These are phyloP conservation scores for Hebeloma cylindrosporum DNA, from an alignment of 768 basidiomycete genomes.

Conservation along the genomic window DNA sequence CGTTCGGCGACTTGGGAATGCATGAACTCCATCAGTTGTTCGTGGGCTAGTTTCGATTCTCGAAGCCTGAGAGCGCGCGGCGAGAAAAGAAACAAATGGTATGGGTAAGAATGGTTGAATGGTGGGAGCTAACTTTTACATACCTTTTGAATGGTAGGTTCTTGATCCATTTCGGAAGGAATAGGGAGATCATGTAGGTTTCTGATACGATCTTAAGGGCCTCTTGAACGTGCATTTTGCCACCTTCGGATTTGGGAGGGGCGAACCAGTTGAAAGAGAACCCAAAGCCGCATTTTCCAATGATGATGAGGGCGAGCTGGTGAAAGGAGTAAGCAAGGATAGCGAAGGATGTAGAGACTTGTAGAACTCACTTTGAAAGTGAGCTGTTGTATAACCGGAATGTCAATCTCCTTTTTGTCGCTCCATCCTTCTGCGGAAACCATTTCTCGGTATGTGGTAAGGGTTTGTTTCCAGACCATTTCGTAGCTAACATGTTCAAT, in stretches of 20 bases:
- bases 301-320: slow-evolving; percentile 43
- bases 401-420: slow-evolving; percentile 24
- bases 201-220: slow-evolving; percentile 32
- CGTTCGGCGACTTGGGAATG: slow-evolving; percentile 34
- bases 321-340: background rate
- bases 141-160: slow-evolving; percentile 37
- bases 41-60: slow-evolving; percentile 28
- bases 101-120: no score
- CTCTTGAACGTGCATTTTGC: slow-evolving; percentile 33
- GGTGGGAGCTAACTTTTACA: background rate
- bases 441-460: slow-evolving; percentile 41
- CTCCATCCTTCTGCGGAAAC: slow-evolving; percentile 36
- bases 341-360: background rate
- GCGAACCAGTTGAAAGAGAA: slow-evolving; percentile 42
- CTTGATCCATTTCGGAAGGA: slow-evolving; percentile 39
- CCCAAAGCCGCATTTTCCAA: slow-evolving; percentile 49
- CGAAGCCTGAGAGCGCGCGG: slow-evolving; percentile 9
- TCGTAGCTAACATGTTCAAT: slow-evolving; percentile 38
- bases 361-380: slow-evolving; percentile 34
- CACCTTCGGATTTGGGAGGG: slow-evolving; percentile 37
- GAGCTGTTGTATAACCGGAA: slow-evolving; percentile 32
- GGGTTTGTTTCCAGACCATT: slow-evolving; percentile 41
- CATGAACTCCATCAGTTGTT: slow-evolving; percentile 38
- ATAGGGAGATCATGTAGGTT: slow-evolving; percentile 22
- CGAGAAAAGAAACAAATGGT: no score